Evolutionary conservation across 805 yeast species (phyloP), one percentile per base, ranked within the genome.

Genomic region (Teunomyces cretensis): DNA sequence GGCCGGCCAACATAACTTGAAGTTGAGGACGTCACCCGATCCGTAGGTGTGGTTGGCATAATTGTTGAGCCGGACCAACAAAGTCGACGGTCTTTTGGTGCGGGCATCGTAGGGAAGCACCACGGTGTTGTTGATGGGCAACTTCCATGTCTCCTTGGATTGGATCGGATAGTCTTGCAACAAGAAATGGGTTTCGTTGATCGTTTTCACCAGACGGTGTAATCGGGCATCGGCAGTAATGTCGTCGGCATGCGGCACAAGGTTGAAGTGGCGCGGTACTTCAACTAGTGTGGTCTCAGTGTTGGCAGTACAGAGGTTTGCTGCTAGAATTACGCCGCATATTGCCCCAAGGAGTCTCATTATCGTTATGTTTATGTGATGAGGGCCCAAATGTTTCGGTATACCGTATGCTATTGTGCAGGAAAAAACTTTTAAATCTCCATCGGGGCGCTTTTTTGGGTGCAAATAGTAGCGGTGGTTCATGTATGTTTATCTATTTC

Each of bases 1-100:
- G 0, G 72, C 68, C 3, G 73, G 71, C 72, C 72, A 68, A 39
- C 72, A 68, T 11, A 67, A 43, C 43, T 68, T 68, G 19, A 64
- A 49, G 41, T 53, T 56, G 6, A 68, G 33, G 11, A 58, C 38
- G 44, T 63, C 68, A 26, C 62, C 50, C 1, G 66, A 51, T 12
- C 36, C 37, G 38, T 56, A 67, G 1, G 64, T 54, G 4, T 41
- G 17, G 48, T 67, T 59, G 22, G 49, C 43, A 50, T 68, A 69
- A 44, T 70, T 70, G 50, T 70, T 70, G 14, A 72, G 27, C 38
- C 56, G 54, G 16, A 72, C 67, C 16, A 64, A 49, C 9, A 70
- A 45, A 2, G 51, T 43, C 22, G 53, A 44, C 11, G 9, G 11
- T 2, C 50, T 47, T 17, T 48, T 44, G 2, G 35, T 15, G n/a